Percentiles rank a stretch among this genome's conserved stretches.
phyloP scores from a whole-genome alignment of 495 filamentous ascomycete species.

The Amphirosellinia nigrospora region DNA sequence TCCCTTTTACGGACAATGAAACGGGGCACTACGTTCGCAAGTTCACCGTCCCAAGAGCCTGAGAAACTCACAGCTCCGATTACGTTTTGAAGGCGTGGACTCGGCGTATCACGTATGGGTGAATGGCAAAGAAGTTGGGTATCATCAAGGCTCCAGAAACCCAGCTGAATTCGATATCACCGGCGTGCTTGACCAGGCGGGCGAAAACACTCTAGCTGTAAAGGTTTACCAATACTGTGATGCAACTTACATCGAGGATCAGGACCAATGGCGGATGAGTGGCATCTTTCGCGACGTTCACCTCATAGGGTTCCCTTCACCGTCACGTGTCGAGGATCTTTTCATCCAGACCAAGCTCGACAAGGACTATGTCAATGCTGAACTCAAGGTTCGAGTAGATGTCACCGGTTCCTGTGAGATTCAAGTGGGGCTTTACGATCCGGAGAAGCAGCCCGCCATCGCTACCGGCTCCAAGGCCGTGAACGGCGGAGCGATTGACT shows the following conservation, averaged over 20 bases:
- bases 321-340: conserved; percentile 63
- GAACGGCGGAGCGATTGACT: conserved; percentile 31
- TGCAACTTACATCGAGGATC: conserved; percentile 70
- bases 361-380: conserved; percentile 58
- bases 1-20: conserved; percentile 62
- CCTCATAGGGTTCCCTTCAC: conserved; percentile 60
- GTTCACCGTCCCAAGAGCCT: conserved; percentile 56
- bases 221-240: conserved; percentile 69
- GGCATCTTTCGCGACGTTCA: conserved; percentile 66
- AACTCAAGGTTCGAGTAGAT: conserved; percentile 54
- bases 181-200: conserved; percentile 43
- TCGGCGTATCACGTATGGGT: conserved; percentile 71
- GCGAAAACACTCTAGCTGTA: conserved; percentile 59
- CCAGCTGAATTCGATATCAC: conserved; percentile 68
- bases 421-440: conserved; percentile 43
- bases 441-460: conserved; percentile 31
- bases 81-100: conserved; percentile 72
- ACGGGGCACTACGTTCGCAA: conserved; percentile 65
- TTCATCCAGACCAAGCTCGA: conserved; percentile 62
- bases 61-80: conserved; percentile 52
- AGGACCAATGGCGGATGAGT: conserved; percentile 54
- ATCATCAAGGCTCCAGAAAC: conserved; percentile 68
- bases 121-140: conserved; percentile 64
- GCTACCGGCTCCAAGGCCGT: conserved; percentile 22
- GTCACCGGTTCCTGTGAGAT: conserved; percentile 41